Evolutionary conservation across 2,329 filamentous ascomycete genomes (phyloP).

Genomic region (Botrytis hyacinthi): DNA sequence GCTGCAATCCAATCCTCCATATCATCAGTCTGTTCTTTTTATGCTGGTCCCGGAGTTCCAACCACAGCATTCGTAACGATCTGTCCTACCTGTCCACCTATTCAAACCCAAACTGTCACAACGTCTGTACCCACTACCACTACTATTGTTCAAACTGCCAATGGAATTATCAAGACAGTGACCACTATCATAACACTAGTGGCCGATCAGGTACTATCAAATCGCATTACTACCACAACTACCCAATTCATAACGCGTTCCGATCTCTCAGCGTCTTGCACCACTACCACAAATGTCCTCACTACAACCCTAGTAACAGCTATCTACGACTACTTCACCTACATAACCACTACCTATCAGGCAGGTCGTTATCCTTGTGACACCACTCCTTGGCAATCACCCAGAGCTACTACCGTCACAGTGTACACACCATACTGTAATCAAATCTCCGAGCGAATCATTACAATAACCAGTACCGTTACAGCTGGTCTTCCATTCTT

Average conservation of each 20-base stretch:
- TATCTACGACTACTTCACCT: slow-evolving; percentile 7
- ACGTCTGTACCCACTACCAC: neutral
- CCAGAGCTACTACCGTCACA: neutral
- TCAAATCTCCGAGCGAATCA: no score
- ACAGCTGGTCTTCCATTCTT: neutral
- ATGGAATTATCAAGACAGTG: neutral
- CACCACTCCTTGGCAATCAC: neutral
- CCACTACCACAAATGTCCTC: neutral
- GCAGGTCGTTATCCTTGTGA: neutral
- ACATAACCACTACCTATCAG: neutral
- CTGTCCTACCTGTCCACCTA: neutral
- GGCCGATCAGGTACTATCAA: neutral
- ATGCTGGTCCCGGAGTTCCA: neutral
- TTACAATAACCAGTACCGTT: neutral
- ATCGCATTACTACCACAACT: neutral
- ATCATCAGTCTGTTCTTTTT: slow-evolving; percentile 14
- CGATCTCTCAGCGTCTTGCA: neutral
- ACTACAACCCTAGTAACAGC: neutral
- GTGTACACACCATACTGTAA: neutral
- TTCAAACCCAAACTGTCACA: neutral
- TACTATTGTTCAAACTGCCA: neutral
- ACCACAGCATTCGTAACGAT: neutral
- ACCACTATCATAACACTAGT: neutral
- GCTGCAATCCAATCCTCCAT: neutral
- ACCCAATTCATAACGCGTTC: neutral